A percentile compares a stretch with the other conserved stretches of the same genome.
phyloP scores from a whole-genome alignment of 768 basidiomycete genomes.

The Leccinum aurantiacum region DNA sequence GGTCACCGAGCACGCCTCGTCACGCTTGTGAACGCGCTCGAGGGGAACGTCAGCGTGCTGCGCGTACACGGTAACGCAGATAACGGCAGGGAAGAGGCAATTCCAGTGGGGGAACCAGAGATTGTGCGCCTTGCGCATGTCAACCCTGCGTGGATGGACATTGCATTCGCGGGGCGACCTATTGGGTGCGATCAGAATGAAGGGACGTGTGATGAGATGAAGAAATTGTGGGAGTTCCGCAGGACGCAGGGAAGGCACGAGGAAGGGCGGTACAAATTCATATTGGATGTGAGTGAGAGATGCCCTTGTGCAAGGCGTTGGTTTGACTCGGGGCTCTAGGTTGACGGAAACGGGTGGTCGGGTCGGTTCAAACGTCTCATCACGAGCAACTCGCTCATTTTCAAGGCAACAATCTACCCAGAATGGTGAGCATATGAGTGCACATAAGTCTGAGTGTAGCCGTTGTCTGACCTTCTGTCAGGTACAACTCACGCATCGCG shows the following conservation, averaged over 20 bases:
- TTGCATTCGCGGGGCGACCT: constrained; percentile 53
- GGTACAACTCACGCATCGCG: constrained; percentile 55
- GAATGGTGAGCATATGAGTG: constrained; percentile 53
- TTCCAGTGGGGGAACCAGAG: constrained; percentile 38
- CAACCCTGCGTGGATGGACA: constrained; percentile 59
- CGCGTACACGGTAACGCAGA: constrained; percentile 23
- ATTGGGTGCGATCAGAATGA: constrained; percentile 38
- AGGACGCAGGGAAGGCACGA: constrained; percentile 43
- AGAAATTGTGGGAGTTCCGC: constrained; percentile 50
- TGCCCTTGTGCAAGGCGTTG: neutral
- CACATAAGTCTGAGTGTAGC: neutral
- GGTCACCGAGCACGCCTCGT: constrained; percentile 53
- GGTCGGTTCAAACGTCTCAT: constrained; percentile 67
- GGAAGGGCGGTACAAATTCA: constrained; percentile 61
- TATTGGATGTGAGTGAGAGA: constrained; percentile 48
- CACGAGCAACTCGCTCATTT: constrained; percentile 58
- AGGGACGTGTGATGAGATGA: constrained; percentile 42
- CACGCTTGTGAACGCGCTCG: constrained; percentile 39
- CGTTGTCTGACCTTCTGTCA: constrained; percentile 17
- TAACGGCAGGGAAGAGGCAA: constrained; percentile 9
- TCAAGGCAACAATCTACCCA: constrained; percentile 72
- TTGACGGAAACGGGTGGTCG: constrained; percentile 70
- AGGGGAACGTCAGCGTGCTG: constrained; percentile 42
- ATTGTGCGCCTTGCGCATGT: constrained; percentile 39
- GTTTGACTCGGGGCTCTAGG: constrained; percentile 27